Conservation (phyloP, 441 rosid species). For the Eutrema salsugineum region DNA sequence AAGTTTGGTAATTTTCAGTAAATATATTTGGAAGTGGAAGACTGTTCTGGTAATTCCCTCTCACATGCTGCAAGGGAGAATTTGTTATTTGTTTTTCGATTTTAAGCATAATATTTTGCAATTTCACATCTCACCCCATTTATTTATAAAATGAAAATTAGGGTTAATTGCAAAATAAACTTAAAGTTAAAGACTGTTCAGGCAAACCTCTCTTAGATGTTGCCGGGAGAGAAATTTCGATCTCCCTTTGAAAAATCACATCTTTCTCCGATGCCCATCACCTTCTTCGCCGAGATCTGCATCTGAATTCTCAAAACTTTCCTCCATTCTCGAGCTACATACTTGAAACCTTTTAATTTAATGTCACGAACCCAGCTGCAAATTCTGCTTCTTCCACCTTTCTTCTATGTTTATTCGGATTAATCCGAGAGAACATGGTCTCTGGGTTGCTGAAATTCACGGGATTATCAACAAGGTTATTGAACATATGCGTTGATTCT, state of each 20-base stretch:
- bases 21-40: too few species aligned
- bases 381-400: constrained; percentile 4
- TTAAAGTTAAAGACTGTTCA: not conserved
- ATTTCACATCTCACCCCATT: too few species aligned
- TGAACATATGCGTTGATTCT: constrained; percentile 58
- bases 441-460: constrained; percentile 22
- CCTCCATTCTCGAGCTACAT: not conserved
- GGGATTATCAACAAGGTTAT: constrained; percentile 49
- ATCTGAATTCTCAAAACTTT: not conserved
- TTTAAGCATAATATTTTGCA: too few species aligned
- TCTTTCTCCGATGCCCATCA: not conserved
- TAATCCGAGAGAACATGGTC: constrained; percentile 33
- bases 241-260: not conserved
- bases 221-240: not conserved
- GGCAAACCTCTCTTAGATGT: not conserved
- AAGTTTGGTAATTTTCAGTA: too few species aligned
- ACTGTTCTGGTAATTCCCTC: too few species aligned
- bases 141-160: not conserved
- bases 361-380: constrained; percentile 8
- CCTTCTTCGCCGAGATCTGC: constrained; percentile 14
- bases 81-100: too few species aligned
- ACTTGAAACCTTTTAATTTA: not conserved
- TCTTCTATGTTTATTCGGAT: constrained; percentile 14
- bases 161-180: not conserved
- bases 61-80: too few species aligned